Percentiles rank a stretch among this genome's conserved stretches.
Evolutionary conservation across 257 asterid species (phyloP).

Genomic region (Jacaranda copaia): DNA sequence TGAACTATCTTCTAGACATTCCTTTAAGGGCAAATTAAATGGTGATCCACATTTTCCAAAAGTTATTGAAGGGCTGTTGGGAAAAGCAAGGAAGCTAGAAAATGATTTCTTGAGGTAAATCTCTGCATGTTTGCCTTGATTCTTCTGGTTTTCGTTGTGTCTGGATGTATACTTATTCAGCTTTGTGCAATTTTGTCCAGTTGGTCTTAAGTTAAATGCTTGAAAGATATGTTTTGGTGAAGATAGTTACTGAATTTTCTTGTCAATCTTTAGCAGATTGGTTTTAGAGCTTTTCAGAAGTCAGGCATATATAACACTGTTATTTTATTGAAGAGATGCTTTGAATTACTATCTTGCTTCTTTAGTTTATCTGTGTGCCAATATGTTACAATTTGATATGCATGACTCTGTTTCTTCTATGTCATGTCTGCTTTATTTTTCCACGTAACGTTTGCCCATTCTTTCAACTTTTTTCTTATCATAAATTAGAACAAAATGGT

Average conservation of each 20-base stretch:
- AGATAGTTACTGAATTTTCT: conserved; percentile 3
- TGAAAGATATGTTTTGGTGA: not conserved
- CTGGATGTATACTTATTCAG: conserved; percentile 1
- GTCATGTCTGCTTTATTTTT: too few species aligned
- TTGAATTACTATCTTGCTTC: not conserved
- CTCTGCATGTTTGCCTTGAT: not conserved
- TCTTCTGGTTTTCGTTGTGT: conserved; percentile 41
- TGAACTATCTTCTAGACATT: conserved; percentile 44
- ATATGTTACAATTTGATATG: too few species aligned
- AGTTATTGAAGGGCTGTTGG: conserved; percentile 51
- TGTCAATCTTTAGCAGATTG: not conserved
- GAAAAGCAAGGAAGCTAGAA: conserved; percentile 69
- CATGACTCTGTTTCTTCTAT: too few species aligned
- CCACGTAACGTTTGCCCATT: too few species aligned
- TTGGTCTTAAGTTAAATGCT: conserved; percentile 4
- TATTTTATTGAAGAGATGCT: not conserved
- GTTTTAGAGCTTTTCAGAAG: not conserved
- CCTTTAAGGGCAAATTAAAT: conserved; percentile 41
- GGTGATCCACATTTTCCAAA: conserved; percentile 47
- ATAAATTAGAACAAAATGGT: too few species aligned
- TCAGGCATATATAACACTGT: not conserved
- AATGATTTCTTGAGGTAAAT: conserved; percentile 70
- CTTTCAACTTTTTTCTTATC: too few species aligned
- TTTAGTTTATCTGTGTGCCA: not conserved
- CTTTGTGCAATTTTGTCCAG: not conserved